Evolutionary conservation across 306 rosid species (phyloP), one percentile per base, ranked within the genome.

Genomic region (Vicia faba): DNA sequence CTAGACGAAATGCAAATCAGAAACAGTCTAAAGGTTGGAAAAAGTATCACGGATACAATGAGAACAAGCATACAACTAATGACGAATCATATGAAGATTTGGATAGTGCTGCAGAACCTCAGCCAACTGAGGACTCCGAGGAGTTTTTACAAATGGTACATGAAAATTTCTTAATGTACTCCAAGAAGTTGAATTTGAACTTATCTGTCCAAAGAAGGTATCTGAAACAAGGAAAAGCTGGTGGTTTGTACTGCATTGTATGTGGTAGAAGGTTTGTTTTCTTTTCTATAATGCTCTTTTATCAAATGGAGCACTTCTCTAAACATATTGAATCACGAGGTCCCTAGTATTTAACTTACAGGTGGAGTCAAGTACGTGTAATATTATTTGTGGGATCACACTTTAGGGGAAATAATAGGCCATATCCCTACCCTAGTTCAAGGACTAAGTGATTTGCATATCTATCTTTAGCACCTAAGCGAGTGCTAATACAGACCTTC

Each of bases 251-350:
- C 86, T 92, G 98, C 91, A 77, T 89, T 71, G 93, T 83, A 35
- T 92, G 98, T 72, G 91, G 98, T 85, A 79, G 72, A 88, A 92
- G 98, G 98, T 92, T 76, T 80, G 96, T 87, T 81, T 84, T 83
- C 85, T 85, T 81, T 73, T 75, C 79, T 76, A 26, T 81, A 75
- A 83, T 75, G 78, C 69, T 70, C 66, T 80, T 81, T 63, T 60
- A 63, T 73, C 53, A 69, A 44, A 45, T 78, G 81, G 89, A 80
- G 83, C 73, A 55, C 61, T 67, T 80, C 64, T 76, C 73, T 62
- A 71, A 71, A 65, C 74, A 19, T 66, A 70, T 84, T 78, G 81
- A 72, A 77, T 79, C 70, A 56, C 81, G 82, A 75, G 61, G 77
- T 65, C 62, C 36, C 29, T 71, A 67, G 82, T 61, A 80, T 80